Conservation (phyloP, 352 stramenopile genomes). For the Pythium vanterpoolii region DNA sequence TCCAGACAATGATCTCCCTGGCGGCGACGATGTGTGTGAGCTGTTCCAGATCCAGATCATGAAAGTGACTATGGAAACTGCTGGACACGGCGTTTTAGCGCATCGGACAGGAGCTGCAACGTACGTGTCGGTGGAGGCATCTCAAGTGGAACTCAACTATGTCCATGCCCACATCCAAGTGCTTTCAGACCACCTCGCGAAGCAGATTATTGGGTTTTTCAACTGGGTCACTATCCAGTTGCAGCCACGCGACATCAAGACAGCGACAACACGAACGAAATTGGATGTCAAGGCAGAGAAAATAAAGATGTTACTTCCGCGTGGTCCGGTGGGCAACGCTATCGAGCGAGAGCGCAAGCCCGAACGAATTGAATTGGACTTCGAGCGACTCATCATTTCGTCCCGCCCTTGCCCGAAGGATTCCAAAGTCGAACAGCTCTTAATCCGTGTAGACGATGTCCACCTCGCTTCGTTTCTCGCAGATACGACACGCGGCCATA, state of each 20-base stretch:
- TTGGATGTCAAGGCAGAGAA: constrained; percentile 39
- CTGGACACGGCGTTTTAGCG: constrained; percentile 34
- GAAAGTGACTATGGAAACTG: constrained; percentile 37
- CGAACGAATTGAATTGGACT: constrained; percentile 50
- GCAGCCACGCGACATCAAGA: constrained; percentile 28
- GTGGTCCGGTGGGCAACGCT: constrained; percentile 40
- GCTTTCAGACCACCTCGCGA: constrained; percentile 48
- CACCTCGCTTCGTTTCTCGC: constrained; percentile 43
- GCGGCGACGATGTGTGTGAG: constrained; percentile 38
- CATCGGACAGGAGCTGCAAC: constrained; percentile 42
- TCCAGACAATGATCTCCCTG: background rate
- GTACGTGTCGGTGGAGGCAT: constrained; percentile 42
- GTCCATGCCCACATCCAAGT: constrained; percentile 43
- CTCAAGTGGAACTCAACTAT: constrained; percentile 57
- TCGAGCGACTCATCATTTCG: constrained; percentile 36
- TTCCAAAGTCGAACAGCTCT: constrained; percentile 42
- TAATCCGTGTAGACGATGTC: constrained; percentile 35
- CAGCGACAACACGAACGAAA: constrained; percentile 48
- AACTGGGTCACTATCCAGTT: constrained; percentile 56
- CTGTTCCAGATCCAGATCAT: constrained; percentile 34
- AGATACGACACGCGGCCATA: constrained; percentile 23
- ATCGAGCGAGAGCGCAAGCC: constrained; percentile 36
- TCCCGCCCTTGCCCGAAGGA: constrained; percentile 46
- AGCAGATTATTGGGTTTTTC: constrained; percentile 64
- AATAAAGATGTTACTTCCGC: constrained; percentile 45